These are phyloP conservation scores for Artemisia annua DNA, from an alignment of 129 eudicot genomes.

Conservation along the genomic window DNA sequence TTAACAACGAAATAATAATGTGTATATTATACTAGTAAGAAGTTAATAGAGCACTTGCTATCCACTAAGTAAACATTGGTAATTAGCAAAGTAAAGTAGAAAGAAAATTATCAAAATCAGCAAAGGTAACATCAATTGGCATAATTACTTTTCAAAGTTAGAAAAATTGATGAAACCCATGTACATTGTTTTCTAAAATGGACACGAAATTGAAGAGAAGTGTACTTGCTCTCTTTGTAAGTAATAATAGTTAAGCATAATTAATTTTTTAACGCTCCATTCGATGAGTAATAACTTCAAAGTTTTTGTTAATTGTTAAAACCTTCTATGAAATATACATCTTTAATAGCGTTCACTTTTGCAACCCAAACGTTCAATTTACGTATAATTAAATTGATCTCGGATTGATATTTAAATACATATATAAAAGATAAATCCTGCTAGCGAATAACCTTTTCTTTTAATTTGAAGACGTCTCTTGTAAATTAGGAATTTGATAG, in stretches of 20 bases:
- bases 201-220: conserved; percentile 36
- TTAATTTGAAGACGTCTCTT: no score
- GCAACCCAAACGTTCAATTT: no score
- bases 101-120: conserved; percentile 31
- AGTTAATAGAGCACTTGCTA: no score
- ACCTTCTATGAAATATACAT: no score
- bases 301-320: neutral
- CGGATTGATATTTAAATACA: no score
- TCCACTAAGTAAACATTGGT: conserved; percentile 27
- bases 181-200: conserved; percentile 45
- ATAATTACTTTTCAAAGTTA: conserved; percentile 35
- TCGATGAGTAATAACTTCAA: neutral
- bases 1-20: no score
- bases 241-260: conserved; percentile 2
- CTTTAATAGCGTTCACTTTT: no score
- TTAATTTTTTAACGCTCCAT: conserved; percentile 2
- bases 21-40: no score
- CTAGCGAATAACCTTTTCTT: no score
- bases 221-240: conserved; percentile 31
- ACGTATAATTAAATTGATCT: no score
- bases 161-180: conserved; percentile 57
- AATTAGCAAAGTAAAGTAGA: conserved; percentile 33
- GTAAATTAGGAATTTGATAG: no score
- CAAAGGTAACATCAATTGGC: conserved; percentile 23
- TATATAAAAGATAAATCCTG: no score